Conservation (phyloP, 2,329 filamentous ascomycete species). For the Aspergillus brunneoviolaceus region DNA sequence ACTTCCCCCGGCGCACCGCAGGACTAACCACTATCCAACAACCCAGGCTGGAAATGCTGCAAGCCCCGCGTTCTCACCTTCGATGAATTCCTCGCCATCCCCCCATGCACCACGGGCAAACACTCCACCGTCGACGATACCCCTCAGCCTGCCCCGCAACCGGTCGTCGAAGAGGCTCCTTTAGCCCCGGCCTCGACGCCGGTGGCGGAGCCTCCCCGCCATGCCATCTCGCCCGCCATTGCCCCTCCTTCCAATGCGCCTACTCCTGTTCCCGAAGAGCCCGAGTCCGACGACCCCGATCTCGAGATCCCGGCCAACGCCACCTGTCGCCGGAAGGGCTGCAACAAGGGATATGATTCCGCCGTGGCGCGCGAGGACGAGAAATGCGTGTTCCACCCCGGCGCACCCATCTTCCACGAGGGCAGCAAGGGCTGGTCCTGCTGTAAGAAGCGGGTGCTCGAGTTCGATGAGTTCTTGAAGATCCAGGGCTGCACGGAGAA, state of each 20-base stretch:
- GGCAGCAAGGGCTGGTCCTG: conserved; percentile 97
- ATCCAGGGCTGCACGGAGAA: conserved; percentile 88
- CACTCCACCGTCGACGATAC: conserved; percentile 85
- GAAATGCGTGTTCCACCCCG: conserved; percentile 84
- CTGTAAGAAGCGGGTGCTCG: conserved; percentile 90
- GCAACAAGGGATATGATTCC: conserved; percentile 63
- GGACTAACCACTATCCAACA: conserved; percentile 1
- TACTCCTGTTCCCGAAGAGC: conserved; percentile 57
- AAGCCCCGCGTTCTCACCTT: conserved; percentile 95
- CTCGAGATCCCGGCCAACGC: conserved; percentile 71
- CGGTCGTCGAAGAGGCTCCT: conserved; percentile 22
- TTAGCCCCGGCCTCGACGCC: conserved; percentile 23
- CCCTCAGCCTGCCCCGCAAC: conserved; percentile 50
- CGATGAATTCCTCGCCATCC: conserved; percentile 92
- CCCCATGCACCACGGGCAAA: conserved; percentile 87
- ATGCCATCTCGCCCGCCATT: conserved; percentile 30
- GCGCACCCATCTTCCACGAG: conserved; percentile 91
- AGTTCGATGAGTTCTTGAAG: conserved; percentile 98
- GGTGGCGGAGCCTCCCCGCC: conserved; percentile 17
- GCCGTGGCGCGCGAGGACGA: conserved; percentile 65
- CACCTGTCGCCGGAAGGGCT: conserved; percentile 75
- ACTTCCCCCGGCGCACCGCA: neutral
- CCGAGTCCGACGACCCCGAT: conserved; percentile 81
- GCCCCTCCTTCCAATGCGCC: conserved; percentile 32
- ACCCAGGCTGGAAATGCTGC: conserved; percentile 94